Evolutionary conservation across 2,329 filamentous ascomycete species (phyloP).

Genomic region (Pseudogymnoascus sp.): DNA sequence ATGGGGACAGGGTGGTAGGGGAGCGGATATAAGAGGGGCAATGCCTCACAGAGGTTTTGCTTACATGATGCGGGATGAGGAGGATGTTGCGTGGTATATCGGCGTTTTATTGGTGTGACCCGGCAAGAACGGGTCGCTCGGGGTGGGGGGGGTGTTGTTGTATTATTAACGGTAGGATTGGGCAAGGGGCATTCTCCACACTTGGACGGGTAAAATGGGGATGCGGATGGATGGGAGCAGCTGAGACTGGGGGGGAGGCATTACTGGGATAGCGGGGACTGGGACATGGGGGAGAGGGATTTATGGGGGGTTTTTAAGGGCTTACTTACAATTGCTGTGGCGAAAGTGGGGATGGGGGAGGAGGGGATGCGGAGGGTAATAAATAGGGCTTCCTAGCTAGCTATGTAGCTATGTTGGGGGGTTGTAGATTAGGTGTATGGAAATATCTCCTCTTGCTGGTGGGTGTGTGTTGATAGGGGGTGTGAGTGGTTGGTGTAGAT

Average conservation of each 20-base stretch:
- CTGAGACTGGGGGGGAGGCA: not conserved
- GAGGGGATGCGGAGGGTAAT: too few relatives aligned
- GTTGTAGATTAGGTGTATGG: not conserved
- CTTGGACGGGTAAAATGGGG: not conserved
- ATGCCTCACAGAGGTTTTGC: too few relatives aligned
- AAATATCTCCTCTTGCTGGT: not conserved
- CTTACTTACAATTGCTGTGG: not conserved
- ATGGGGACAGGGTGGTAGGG: not conserved
- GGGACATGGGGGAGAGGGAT: not conserved
- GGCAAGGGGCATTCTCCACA: not conserved
- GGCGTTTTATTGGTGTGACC: not conserved
- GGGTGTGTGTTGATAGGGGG: not conserved
- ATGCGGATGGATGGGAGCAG: not conserved
- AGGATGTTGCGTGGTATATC: not conserved
- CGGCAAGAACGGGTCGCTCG: not conserved
- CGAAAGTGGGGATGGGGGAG: not conserved
- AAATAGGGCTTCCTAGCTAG: not conserved
- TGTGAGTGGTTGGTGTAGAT: too few relatives aligned
- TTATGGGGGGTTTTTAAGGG: not conserved
- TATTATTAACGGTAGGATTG: not conserved
- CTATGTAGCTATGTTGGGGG: not conserved
- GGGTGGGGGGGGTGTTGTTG: too few relatives aligned
- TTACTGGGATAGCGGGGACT: not conserved
- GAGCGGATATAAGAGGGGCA: too few relatives aligned
- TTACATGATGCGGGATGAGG: too few relatives aligned